Base-by-base conservation (phyloP, 2,329 filamentous ascomycete genomes). In the Aspergillus flavus region DNA sequence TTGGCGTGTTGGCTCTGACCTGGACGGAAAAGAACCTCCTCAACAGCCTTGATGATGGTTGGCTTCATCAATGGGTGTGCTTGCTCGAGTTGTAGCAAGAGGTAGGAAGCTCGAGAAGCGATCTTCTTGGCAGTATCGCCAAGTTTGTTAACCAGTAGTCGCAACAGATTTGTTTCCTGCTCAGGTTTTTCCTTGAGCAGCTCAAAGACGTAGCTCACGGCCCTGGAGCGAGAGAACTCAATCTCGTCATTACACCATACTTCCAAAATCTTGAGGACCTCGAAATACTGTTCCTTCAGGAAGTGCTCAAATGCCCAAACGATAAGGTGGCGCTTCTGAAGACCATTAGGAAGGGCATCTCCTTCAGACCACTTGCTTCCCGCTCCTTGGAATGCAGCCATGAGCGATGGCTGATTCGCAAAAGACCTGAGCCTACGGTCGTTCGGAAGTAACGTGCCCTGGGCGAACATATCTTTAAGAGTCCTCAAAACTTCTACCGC, bases 111-210 rank as follows among this genome's bases (percentile, higher is more conserved):
- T 64, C 94, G 88, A 4, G 95, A 99, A 1, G 95, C 90, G 71
- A 99, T 96, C 79, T 98, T 99, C 76, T 93, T 93, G 68, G 96
- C 93, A 52, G 91, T 92, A 75, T 99, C 95, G 71, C 96, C 94
- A 30, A 99, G 87, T 79, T 99, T 99, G 83, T 98, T 98, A 69
- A 99, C 93, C 62, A 99, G 81, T 61, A 99, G 83, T 59, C 94
- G 89, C 64, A 99, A 83, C 66, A 99, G 82, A 76, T 99, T 99
- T 61, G 94, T 91, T 78, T 99, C 95, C 75, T 99, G 95, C 78
- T 99, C 95, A 0, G 95, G 94, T 80, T 97, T 99, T 76, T 97
- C 94, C 76, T 93, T 95, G 65, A 99, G 82, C 45, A 99, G 83
- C 66, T 94, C 93, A 75, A 90, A 98, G 43, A 98, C 90, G 72